Evolutionary conservation across 768 basidiomycete species (phyloP).

Genomic region (Cubamyces lactineus): DNA sequence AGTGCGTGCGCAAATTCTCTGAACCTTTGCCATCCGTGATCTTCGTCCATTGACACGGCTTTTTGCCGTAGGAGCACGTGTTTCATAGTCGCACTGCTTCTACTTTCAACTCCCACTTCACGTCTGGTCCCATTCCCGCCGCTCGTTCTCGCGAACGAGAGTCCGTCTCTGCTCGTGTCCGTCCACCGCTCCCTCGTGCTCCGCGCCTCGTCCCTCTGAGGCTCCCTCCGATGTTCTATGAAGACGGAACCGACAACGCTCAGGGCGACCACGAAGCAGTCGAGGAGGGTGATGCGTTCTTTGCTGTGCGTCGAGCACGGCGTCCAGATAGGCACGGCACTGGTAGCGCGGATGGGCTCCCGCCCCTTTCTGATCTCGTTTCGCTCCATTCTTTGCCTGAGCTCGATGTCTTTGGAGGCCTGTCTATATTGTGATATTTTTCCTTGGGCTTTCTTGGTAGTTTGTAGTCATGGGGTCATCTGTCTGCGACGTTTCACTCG

Average conservation of each 20-base stretch:
- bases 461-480: not conserved
- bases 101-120: not conserved
- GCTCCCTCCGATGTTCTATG: conserved; percentile 3
- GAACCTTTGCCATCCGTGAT: not conserved
- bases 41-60: conserved; percentile 7
- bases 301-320: too few species aligned
- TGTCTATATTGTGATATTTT: conserved; percentile 5
- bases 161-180: not conserved
- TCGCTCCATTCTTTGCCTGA: conserved; percentile 6
- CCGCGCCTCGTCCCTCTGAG: conserved; percentile 4
- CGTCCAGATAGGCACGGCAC: not conserved
- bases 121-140: too few species aligned
- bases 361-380: conserved; percentile 1
- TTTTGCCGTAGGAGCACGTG: not conserved
- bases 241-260: not conserved
- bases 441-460: not conserved
- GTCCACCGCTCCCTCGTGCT: not conserved
- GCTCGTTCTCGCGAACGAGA: too few species aligned
- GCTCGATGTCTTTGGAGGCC: conserved; percentile 8
- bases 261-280: not conserved
- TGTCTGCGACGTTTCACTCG: not conserved
- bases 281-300: not conserved
- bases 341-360: not conserved
- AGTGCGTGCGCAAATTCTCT: conserved; percentile 12
- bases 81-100: not conserved